Evolutionary conservation across 805 yeast species (phyloP).

Genomic region (Wickerhamiella nectarea): DNA sequence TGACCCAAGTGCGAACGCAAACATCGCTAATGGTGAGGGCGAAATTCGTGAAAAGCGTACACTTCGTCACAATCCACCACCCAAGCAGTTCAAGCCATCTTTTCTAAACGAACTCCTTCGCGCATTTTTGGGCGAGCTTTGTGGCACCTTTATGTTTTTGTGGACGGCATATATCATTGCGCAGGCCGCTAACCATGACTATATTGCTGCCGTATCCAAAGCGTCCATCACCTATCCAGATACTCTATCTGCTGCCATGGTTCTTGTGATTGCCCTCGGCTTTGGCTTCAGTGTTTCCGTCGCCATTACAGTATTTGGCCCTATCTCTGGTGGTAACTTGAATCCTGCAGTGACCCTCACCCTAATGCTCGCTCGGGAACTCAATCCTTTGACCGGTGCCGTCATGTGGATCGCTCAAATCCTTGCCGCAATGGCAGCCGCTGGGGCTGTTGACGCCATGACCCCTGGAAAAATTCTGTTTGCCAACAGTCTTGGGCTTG

Average conservation of each 20-base stretch:
- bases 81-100: too few relatives aligned
- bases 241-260: constrained; percentile 20
- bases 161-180: constrained; percentile 76
- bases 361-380: constrained; percentile 56
- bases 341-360: constrained; percentile 80
- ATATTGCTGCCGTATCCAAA: constrained; percentile 39
- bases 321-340: constrained; percentile 79
- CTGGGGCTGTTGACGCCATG: constrained; percentile 12
- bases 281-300: constrained; percentile 78
- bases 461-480: constrained; percentile 39
- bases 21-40: too few relatives aligned
- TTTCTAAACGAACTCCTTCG: background rate
- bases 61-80: too few relatives aligned
- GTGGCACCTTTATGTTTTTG: constrained; percentile 73
- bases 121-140: constrained; percentile 38
- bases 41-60: too few relatives aligned
- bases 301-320: constrained; percentile 51
- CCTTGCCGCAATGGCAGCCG: constrained; percentile 83
- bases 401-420: constrained; percentile 56
- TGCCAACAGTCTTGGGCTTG: constrained; percentile 52
- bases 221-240: constrained; percentile 24
- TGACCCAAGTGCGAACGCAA: too few relatives aligned
- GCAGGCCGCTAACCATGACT: constrained; percentile 51
- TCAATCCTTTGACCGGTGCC: constrained; percentile 56
- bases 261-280: constrained; percentile 71